Base-by-base conservation (phyloP, 2,329 filamentous ascomycete genomes). In the Sporothrix humicola region DNA sequence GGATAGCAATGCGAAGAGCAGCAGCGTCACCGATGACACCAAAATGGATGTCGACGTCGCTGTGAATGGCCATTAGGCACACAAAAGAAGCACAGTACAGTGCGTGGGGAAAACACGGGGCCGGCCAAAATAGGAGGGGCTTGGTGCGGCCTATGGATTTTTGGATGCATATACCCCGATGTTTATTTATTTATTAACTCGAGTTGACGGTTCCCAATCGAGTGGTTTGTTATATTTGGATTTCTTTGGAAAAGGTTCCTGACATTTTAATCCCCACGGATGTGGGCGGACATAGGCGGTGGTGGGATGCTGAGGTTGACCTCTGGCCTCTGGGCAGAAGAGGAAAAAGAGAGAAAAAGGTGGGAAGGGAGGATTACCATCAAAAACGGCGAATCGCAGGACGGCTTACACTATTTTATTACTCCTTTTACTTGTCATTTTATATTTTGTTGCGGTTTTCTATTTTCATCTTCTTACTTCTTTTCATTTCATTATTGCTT, bases 11-110 rank as follows among this genome's bases (percentile, higher is more conserved):
- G 44, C 15, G 15, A 52, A 71, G 3, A 56, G 20, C 46, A 79
- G 77, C 66, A 78, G 74, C 48, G 78, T 76, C 70, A 73, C 74
- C 17, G 37, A 44, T 23, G 70, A 69, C 48, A 48, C 59, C 31
- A 69, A 72, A 10, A 73, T 73, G 73, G 73, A 74, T 48, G 69
- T 69, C n/a, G 74, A 75, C 44, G 46, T 65, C 37, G 61, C 65
- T 5, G 46, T 58, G 23, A 75, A 75, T 37, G 74, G 74, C 13
- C 69, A 75, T 26, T 75, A 72, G 52, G 31, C 31, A 7, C 7
- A 37, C 31, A 37, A 37, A 20, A 15, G 17, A 42, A 42, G 6
- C 52, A 56, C 13, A 3, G 7, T 5, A 20, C 13, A 31, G 26
- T 44, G 6, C 31, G 23, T 72, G 31, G 31, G 44, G 48, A 37